Conservation (phyloP, 1,284 basidiomycete species). For the Blastosporella zonata region DNA sequence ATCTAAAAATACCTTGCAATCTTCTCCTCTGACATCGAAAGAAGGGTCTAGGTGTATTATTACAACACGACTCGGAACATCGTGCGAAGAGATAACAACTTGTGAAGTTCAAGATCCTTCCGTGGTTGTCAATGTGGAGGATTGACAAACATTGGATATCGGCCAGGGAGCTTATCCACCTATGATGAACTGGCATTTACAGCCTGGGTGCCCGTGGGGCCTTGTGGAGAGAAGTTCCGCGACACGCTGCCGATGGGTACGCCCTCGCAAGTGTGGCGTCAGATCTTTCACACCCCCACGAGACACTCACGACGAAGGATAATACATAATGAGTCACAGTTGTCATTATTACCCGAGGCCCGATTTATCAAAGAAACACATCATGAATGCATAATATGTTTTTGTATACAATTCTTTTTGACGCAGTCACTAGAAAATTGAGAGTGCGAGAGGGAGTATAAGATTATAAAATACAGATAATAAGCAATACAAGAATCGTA, state of each 20-base stretch:
- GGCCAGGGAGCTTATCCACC: neutral
- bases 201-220: neutral
- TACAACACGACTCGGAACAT: neutral
- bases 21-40: neutral
- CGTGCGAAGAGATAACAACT: neutral
- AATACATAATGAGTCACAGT: neutral
- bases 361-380: neutral
- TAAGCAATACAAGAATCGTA: conserved; percentile 20
- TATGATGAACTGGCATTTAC: neutral
- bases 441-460: conserved; percentile 9
- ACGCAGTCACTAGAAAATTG: neutral
- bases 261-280: conserved; percentile 1
- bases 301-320: neutral
- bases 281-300: neutral
- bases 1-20: neutral
- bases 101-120: neutral
- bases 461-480: conserved; percentile 22
- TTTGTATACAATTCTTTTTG: neutral
- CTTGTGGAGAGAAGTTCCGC: neutral
- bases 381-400: neutral
- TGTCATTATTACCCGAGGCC: neutral
- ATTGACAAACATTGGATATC: neutral
- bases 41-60: neutral
- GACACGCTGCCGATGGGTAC: neutral
- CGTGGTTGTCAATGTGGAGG: neutral